Conservation (phyloP, 306 rosid genomes). For the Rosa lucieae region DNA sequence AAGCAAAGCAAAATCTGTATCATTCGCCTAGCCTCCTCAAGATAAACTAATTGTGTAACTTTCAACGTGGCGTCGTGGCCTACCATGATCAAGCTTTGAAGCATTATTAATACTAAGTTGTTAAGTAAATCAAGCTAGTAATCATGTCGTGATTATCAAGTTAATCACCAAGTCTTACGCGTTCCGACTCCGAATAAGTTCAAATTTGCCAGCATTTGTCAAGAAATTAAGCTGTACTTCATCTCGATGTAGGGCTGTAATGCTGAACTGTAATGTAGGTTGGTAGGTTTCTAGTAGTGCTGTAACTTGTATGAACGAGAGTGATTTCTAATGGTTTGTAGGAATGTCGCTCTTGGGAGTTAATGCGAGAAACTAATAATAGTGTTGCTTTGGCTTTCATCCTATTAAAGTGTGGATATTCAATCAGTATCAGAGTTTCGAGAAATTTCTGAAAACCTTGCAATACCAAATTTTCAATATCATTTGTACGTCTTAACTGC, state of each 20-base stretch:
- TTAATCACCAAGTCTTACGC: not conserved
- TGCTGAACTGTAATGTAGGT: not conserved
- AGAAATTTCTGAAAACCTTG: not conserved
- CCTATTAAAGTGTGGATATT: not conserved
- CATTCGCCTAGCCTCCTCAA: not conserved
- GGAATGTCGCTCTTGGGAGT: conserved; percentile 3
- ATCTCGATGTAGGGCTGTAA: not conserved
- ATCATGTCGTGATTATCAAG: conserved; percentile 1
- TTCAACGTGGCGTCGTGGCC: conserved; percentile 29
- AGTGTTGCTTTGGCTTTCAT: not conserved
- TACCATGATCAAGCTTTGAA: conserved; percentile 15
- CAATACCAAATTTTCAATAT: conserved; percentile 4
- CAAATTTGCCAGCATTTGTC: not conserved
- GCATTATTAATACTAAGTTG: conserved; percentile 1
- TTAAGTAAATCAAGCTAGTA: not conserved
- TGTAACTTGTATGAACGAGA: not conserved
- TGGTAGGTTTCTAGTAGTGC: not conserved
- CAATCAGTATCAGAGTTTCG: not conserved
- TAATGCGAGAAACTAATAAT: not conserved
- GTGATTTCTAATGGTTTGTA: not conserved
- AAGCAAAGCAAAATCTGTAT: conserved; percentile 4
- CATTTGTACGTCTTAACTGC: not conserved
- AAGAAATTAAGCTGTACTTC: not conserved
- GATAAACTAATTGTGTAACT: conserved; percentile 5
- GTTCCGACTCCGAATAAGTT: not conserved